phyloP scores from a whole-genome alignment of 1,284 basidiomycete species.

The Fomitopsis palustris region DNA sequence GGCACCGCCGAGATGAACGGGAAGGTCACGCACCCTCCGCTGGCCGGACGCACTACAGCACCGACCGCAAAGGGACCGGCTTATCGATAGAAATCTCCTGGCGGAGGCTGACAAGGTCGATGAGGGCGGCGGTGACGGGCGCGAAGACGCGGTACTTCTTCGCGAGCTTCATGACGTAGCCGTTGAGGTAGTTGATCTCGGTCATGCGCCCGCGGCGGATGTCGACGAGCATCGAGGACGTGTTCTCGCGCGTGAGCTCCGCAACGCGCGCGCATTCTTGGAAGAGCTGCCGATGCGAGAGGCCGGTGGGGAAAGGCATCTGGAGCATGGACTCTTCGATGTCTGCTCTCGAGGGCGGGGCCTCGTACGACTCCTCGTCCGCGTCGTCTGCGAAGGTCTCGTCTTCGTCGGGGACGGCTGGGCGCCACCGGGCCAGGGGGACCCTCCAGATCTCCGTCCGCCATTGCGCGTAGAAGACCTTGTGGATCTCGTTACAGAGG shows the following conservation, averaged over 20 bases:
- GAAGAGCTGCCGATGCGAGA: slow-evolving; percentile 38
- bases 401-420: background rate
- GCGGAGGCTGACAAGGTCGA: slow-evolving; percentile 58
- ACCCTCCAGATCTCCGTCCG: slow-evolving; percentile 33
- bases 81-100: slow-evolving; percentile 30
- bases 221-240: slow-evolving; percentile 79
- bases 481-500: slow-evolving; percentile 59
- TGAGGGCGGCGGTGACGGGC: slow-evolving; percentile 51
- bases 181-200: slow-evolving; percentile 86
- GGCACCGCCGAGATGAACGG: background rate
- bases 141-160: slow-evolving; percentile 56
- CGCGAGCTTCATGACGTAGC: slow-evolving; percentile 76
- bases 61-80: background rate
- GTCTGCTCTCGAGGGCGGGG: slow-evolving; percentile 15
- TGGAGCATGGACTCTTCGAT: slow-evolving; percentile 16
- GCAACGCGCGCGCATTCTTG: slow-evolving; percentile 55
- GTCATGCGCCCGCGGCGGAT: slow-evolving; percentile 57
- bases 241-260: slow-evolving; percentile 55
- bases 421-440: slow-evolving; percentile 17
- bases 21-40: background rate
- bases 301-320: slow-evolving; percentile 35
- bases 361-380: background rate
- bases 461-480: slow-evolving; percentile 52
- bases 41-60: background rate
- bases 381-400: background rate